phyloP scores from a whole-genome alignment of 192 early-diverging fungal genomes.

The Umbelopsis isabellina region DNA sequence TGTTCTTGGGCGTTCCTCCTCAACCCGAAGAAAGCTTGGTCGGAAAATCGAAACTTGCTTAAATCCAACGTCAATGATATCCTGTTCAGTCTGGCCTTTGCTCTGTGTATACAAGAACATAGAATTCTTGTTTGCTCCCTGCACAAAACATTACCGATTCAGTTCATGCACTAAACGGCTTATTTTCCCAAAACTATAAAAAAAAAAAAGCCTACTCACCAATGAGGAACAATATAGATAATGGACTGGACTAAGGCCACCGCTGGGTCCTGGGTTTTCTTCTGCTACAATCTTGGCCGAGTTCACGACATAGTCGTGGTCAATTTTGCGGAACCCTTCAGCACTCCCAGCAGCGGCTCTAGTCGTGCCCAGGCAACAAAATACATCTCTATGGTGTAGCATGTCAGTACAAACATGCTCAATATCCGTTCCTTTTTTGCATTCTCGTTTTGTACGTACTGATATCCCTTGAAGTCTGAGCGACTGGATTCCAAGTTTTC shows the following conservation, averaged over 20 bases:
- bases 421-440: background rate
- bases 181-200: background rate
- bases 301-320: slow-evolving; percentile 76
- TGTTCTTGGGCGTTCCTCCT: slow-evolving; percentile 41
- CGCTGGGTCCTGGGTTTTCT: slow-evolving; percentile 44
- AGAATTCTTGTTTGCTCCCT: slow-evolving; percentile 61
- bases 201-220: slow-evolving; percentile 22
- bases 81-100: slow-evolving; percentile 82
- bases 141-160: background rate
- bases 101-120: slow-evolving; percentile 68
- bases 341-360: slow-evolving; percentile 63
- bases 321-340: slow-evolving; percentile 74
- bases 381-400: slow-evolving; percentile 58
- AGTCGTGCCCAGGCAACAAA: slow-evolving; percentile 77
- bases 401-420: slow-evolving; percentile 3
- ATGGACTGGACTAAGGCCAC: slow-evolving; percentile 45
- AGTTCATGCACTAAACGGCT: too few species aligned
- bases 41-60: slow-evolving; percentile 65
- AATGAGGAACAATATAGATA: slow-evolving; percentile 54
- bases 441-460: slow-evolving; percentile 38
- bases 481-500: slow-evolving; percentile 61
- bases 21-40: slow-evolving; percentile 54
- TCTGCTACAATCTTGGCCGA: slow-evolving; percentile 62
- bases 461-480: slow-evolving; percentile 44
- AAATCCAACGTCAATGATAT: slow-evolving; percentile 64